A percentile compares a stretch with the other conserved stretches of the same genome.
Evolutionary conservation across 805 yeast species (phyloP).

Genomic region (Zygosaccharomyces pseudorouxii): DNA sequence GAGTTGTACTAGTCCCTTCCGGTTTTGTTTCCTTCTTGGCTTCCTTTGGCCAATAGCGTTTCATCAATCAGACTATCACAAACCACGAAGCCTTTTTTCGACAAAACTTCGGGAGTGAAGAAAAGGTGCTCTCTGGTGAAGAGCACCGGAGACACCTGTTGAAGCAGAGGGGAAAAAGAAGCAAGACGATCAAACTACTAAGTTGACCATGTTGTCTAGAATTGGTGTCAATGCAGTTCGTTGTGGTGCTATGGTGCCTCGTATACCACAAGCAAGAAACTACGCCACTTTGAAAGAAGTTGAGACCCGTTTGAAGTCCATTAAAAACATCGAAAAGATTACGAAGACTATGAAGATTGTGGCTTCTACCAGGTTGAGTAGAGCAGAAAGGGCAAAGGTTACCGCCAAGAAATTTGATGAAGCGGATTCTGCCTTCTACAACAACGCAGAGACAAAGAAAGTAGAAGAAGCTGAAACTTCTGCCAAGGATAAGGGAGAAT

Average conservation of each 20-base stretch:
- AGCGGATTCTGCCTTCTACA: conserved; percentile 73
- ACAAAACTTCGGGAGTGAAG: background rate
- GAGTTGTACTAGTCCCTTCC: background rate
- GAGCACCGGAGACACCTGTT: background rate
- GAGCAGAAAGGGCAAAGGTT: conserved; percentile 93
- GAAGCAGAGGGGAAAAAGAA: background rate
- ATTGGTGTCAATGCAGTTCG: conserved; percentile 12
- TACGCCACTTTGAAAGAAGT: conserved; percentile 98
- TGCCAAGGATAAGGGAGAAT: conserved; percentile 49
- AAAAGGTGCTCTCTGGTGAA: background rate
- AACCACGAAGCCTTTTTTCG: background rate
- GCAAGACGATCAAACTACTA: background rate
- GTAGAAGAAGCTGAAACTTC: conserved; percentile 40
- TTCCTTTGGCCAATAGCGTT: background rate
- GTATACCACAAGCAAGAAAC: conserved; percentile 47
- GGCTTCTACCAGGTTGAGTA: conserved; percentile 92
- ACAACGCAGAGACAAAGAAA: conserved; percentile 72
- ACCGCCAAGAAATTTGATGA: conserved; percentile 79
- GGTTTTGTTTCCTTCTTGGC: background rate
- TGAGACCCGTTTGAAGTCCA: conserved; percentile 95
- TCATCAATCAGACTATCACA: background rate
- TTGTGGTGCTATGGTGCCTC: conserved; percentile 7
- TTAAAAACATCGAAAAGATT: conserved; percentile 97
- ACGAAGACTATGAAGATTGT: conserved; percentile 99
- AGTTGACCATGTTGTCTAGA: conserved; percentile 12